Conservation (phyloP, 2,329 filamentous ascomycete genomes). For the Microcera coccophila region DNA sequence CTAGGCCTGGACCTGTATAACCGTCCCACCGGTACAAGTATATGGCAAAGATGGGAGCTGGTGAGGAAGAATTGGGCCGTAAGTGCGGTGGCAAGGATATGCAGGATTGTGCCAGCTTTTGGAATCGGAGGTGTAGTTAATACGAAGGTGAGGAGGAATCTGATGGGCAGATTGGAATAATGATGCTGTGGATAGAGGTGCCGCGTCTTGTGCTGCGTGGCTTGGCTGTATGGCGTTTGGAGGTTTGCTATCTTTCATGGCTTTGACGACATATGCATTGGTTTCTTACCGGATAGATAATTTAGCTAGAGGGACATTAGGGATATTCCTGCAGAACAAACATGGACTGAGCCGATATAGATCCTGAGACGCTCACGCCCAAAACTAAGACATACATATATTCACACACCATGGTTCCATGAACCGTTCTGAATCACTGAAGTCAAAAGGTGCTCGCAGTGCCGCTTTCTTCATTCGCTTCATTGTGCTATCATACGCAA, state of each 20-base stretch:
- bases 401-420: too few species aligned
- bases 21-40: constrained; percentile 46
- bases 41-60: constrained; percentile 59
- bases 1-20: constrained; percentile 87
- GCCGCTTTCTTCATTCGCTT: constrained; percentile 25
- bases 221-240: too few species aligned
- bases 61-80: constrained; percentile 73
- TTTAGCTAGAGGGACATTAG: too few species aligned
- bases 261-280: too few species aligned
- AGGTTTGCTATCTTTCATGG: too few species aligned
- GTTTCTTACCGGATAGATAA: too few species aligned
- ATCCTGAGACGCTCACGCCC: background rate
- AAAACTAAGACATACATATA: too few species aligned
- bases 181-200: background rate
- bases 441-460: constrained; percentile 12
- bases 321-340: too few species aligned
- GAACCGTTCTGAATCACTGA: background rate
- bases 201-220: background rate
- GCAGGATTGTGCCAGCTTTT: constrained; percentile 83
- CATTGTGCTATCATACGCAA: constrained; percentile 14
- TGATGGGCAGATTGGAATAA: constrained; percentile 61
- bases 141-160: constrained; percentile 58
- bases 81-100: constrained; percentile 71
- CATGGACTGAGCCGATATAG: background rate
- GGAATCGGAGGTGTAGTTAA: constrained; percentile 87